Percentiles rank a stretch among this genome's conserved stretches.
Evolutionary conservation across 371 early-diverging fungal genomes (phyloP).

Genomic region (Mortierella sp.): DNA sequence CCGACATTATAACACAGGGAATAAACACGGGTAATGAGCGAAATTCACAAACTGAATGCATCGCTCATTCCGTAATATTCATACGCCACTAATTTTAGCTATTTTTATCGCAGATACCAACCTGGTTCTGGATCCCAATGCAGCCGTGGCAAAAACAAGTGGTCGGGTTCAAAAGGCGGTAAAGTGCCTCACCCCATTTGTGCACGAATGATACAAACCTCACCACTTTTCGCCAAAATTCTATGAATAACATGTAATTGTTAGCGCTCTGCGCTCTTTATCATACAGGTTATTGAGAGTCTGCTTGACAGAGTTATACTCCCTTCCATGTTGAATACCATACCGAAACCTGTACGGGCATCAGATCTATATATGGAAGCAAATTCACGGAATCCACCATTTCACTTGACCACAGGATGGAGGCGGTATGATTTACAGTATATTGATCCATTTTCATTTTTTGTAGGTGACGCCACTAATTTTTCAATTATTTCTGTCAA

Average conservation of each 20-base stretch:
- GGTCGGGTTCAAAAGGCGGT: conserved; percentile 34
- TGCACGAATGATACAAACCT: background rate
- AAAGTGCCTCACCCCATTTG: background rate
- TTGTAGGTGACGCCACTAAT: background rate
- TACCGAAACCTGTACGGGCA: conserved; percentile 24
- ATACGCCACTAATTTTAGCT: conserved; percentile 4
- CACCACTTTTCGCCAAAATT: background rate
- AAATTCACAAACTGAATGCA: background rate
- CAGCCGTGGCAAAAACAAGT: conserved; percentile 33
- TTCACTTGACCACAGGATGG: conserved; percentile 29
- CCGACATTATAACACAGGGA: conserved; percentile 32
- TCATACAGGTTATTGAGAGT: conserved; percentile 37
- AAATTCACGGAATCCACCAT: background rate
- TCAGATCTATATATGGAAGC: conserved; percentile 19
- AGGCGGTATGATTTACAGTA: conserved; percentile 10
- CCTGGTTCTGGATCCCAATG: conserved; percentile 42
- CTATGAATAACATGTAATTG: conserved; percentile 2
- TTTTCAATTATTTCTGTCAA: background rate
- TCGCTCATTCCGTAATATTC: background rate
- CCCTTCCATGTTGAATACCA: conserved; percentile 19
- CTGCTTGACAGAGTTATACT: conserved; percentile 38
- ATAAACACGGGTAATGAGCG: conserved; percentile 39
- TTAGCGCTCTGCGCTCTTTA: background rate
- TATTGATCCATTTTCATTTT: background rate
- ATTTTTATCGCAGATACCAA: conserved; percentile 21